Conservation (phyloP, 2,329 filamentous ascomycete genomes). For the Penicillium hesseltinei region DNA sequence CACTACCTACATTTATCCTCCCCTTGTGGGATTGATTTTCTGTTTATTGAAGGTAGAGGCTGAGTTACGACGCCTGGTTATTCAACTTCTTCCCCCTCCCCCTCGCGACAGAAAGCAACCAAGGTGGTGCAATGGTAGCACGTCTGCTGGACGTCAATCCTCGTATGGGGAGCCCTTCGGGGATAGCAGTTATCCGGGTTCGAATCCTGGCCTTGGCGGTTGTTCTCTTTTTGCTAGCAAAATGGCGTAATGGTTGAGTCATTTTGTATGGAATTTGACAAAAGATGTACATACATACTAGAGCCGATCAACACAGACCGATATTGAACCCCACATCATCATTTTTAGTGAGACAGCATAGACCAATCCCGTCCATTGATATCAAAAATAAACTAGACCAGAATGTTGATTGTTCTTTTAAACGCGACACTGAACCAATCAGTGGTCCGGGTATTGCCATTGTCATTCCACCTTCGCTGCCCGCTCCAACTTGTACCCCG, state of each 20-base stretch:
- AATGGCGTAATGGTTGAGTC: not conserved
- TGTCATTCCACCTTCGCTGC: too few species aligned
- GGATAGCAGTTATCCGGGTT: not conserved
- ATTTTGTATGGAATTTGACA: too few species aligned
- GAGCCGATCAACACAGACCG: not conserved
- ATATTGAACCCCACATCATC: not conserved
- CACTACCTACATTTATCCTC: not conserved
- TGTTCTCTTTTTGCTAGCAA: not conserved
- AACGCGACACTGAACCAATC: too few species aligned
- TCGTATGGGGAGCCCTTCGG: too few species aligned
- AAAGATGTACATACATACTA: not conserved
- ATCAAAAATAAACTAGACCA: not conserved
- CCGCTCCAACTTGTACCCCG: too few species aligned
- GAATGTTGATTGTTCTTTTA: too few species aligned
- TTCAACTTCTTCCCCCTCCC: too few species aligned
- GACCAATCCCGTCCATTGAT: not conserved
- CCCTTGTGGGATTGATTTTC: not conserved
- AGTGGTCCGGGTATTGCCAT: too few species aligned
- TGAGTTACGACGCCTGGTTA: not conserved
- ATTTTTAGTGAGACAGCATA: not conserved
- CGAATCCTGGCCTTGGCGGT: not conserved
- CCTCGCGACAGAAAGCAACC: too few species aligned
- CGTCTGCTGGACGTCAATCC: too few species aligned
- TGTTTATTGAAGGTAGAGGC: not conserved
- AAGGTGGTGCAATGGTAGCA: too few species aligned